These are phyloP conservation scores for Aristolochia californica DNA, from an alignment of 164 flowering plant genomes.

Conservation along the genomic window DNA sequence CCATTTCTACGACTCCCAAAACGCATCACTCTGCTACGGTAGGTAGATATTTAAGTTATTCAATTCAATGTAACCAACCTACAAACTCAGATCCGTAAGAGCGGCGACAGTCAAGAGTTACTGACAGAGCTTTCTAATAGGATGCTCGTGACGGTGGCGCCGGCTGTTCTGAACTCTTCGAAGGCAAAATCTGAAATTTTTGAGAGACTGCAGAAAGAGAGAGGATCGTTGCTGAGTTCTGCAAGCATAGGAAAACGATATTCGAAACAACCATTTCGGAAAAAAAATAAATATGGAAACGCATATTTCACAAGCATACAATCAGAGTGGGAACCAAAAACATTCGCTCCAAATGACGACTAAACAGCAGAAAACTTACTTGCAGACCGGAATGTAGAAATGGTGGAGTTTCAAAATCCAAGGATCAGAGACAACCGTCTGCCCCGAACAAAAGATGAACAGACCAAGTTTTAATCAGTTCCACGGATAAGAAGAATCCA, in stretches of 20 bases:
- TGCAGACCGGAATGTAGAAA: not conserved
- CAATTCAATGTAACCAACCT: not conserved
- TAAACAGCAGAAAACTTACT: no score
- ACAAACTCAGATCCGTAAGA: not conserved
- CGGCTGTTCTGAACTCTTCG: no score
- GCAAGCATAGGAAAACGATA: no score
- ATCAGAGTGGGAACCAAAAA: no score
- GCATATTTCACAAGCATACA: no score
- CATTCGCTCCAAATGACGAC: no score
- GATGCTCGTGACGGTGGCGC: not conserved
- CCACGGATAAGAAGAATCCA: not conserved
- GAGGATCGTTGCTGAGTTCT: no score
- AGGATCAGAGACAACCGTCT: not conserved
- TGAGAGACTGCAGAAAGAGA: no score
- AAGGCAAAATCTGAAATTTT: no score
- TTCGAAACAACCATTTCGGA: no score
- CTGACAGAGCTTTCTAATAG: not conserved
- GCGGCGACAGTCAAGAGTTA: not conserved
- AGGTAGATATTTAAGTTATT: slow-evolving; percentile 1
- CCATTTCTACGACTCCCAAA: slow-evolving; percentile 50
- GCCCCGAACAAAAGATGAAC: not conserved
- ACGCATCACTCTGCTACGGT: slow-evolving; percentile 29
- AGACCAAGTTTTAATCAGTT: not conserved
- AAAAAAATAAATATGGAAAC: no score
- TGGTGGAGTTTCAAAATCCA: not conserved